These are phyloP conservation scores for Suhomyces sp. DNA, from an alignment of 805 yeast species.

Conservation along the genomic window DNA sequence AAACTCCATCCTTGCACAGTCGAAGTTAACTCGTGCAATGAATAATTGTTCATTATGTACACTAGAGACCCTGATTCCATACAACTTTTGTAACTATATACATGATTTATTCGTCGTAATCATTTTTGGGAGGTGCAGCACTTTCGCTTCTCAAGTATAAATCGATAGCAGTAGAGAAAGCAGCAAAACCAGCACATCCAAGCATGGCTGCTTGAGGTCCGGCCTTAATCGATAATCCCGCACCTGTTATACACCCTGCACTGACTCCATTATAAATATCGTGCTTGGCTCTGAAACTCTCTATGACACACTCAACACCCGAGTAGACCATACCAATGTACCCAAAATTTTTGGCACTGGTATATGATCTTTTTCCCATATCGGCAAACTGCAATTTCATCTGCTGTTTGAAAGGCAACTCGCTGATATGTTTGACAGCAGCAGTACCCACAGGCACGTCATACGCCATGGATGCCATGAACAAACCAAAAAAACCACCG, in stretches of 20 bases:
- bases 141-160: slow-evolving; percentile 81
- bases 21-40: neutral
- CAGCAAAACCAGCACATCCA: slow-evolving; percentile 98
- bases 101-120: slow-evolving; percentile 57
- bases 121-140: slow-evolving; percentile 80
- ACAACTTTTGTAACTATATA: slow-evolving; percentile 8
- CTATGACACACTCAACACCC: slow-evolving; percentile 89
- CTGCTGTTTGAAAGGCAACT: slow-evolving; percentile 88
- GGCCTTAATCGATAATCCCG: slow-evolving; percentile 85
- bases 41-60: slow-evolving; percentile 2
- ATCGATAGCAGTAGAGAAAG: slow-evolving; percentile 87
- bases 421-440: slow-evolving; percentile 59
- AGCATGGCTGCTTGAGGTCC: slow-evolving; percentile 90
- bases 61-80: slow-evolving; percentile 1
- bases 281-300: slow-evolving; percentile 81
- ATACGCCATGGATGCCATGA: slow-evolving; percentile 88
- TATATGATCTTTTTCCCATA: slow-evolving; percentile 85
- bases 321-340: slow-evolving; percentile 87
- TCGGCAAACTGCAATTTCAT: slow-evolving; percentile 87
- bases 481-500: slow-evolving; percentile 93
- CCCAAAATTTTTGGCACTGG: slow-evolving; percentile 92
- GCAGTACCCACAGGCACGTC: slow-evolving; percentile 72
- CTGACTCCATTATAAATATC: slow-evolving; percentile 88
- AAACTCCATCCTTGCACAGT: neutral
- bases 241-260: slow-evolving; percentile 97